These are phyloP conservation scores for Macrotyloma uniflorum DNA, from an alignment of 306 rosid genomes.

Conservation along the genomic window DNA sequence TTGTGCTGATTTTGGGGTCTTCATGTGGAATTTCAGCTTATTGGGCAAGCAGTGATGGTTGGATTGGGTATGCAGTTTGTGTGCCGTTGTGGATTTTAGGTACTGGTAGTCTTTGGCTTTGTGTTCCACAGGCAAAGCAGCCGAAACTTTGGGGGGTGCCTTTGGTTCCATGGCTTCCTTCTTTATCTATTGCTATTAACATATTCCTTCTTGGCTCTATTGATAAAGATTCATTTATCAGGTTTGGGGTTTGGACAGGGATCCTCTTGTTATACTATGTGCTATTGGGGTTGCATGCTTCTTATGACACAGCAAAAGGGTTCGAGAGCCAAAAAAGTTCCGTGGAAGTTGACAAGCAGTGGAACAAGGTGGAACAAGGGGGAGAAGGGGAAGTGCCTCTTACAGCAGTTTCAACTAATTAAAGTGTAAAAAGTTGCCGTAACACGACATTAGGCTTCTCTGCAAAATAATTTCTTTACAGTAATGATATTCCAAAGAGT, in stretches of 20 bases:
- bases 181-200: conserved; percentile 67
- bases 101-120: conserved; percentile 49
- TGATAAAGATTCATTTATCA: conserved; percentile 53
- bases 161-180: conserved; percentile 79
- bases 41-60: conserved; percentile 47
- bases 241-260: conserved; percentile 47
- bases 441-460: neutral
- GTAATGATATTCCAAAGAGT: neutral
- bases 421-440: neutral
- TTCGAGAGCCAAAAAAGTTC: conserved; percentile 6
- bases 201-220: conserved; percentile 82
- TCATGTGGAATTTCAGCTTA: conserved; percentile 49
- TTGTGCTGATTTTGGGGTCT: conserved; percentile 50
- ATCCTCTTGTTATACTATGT: conserved; percentile 39
- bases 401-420: neutral
- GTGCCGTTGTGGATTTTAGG: conserved; percentile 60
- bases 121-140: conserved; percentile 66
- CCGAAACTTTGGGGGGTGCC: conserved; percentile 85
- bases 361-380: conserved; percentile 40
- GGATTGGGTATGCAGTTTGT: conserved; percentile 55
- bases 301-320: conserved; percentile 48
- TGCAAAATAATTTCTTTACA: neutral
- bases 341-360: conserved; percentile 6
- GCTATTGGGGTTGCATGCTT: conserved; percentile 47
- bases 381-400: neutral